Evolutionary conservation across 306 rosid species (phyloP), one percentile per base, ranked within the genome.

Genomic region (Sicyos edulis): DNA sequence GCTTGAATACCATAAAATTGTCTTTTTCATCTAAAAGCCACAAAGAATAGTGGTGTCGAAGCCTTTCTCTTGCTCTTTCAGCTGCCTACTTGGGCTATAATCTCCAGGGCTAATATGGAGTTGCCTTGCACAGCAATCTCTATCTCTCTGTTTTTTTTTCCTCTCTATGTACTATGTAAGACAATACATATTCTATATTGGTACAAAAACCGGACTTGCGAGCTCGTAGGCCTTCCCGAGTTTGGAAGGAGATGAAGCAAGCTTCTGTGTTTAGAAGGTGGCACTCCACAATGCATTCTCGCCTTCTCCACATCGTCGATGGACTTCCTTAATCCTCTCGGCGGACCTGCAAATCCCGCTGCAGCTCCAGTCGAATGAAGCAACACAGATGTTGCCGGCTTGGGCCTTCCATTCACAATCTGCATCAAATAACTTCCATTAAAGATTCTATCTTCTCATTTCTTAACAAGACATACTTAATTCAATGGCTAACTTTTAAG

Each of bases 41-140:
- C 85, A 88, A 89, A 86, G 86, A 92, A 92, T 87, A 79, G 78
- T 75, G 69, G 78, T 81, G 22, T 80, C 62, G 77, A 56, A 80
- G 70, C 83, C 81, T 65, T 55, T 60, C 73, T 55, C 55, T 78
- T 76, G 75, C 82, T 72, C 76, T 72, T 84, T 78, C 79, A 75
- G 86, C 92, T 88, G 86, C 15, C 71, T 65, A 65, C 26, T 40
- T 16, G 2, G 52, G 70, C 70, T 2, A 10, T 42, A 86, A 83
- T 88, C 88, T 90, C 83, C 85, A 74, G 80, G 78, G 73, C 76
- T 85, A 87, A 85, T 87, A 92, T 82, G 83, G 73, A 81, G 91
- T 76, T 86, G 86, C 85, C 81, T 88, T 92, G 79, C 56, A 80
- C 55, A 54, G 77, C 87, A 75, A 79, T 37, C 51, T 51, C 76